Evolutionary conservation across 2,329 filamentous ascomycete species (phyloP).

Genomic region (Fusarium zealandicum): DNA sequence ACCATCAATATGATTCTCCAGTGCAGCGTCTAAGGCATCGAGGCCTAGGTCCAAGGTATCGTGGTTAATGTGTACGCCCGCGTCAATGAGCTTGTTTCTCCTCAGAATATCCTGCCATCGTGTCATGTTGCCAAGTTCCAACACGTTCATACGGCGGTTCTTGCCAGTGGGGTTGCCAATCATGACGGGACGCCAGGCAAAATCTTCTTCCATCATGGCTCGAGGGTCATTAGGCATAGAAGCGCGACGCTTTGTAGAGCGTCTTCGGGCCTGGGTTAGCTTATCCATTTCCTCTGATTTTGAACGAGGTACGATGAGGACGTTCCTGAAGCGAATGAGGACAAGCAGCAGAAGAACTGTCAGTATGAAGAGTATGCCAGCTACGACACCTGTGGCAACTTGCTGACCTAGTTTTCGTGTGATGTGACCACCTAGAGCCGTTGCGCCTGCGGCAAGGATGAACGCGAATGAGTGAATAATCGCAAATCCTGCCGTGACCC

Average conservation of each 20-base stretch:
- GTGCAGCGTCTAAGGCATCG: constrained; percentile 48
- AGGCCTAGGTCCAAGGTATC: constrained; percentile 47
- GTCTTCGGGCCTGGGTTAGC: constrained; percentile 57
- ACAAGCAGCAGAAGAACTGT: constrained; percentile 69
- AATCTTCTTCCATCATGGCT: constrained; percentile 57
- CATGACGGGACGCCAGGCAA: constrained; percentile 73
- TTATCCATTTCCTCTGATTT: constrained; percentile 62
- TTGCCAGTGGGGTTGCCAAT: constrained; percentile 75
- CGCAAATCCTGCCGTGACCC: constrained; percentile 75
- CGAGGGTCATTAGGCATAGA: constrained; percentile 50
- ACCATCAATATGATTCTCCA: constrained; percentile 49
- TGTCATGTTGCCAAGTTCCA: constrained; percentile 73
- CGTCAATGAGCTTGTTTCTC: constrained; percentile 65
- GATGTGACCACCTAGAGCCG: constrained; percentile 71
- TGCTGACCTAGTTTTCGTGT: constrained; percentile 72
- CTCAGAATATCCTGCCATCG: constrained; percentile 76
- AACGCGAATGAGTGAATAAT: constrained; percentile 75
- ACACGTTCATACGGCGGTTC: constrained; percentile 71
- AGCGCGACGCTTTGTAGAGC: constrained; percentile 55
- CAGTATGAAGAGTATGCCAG: constrained; percentile 69
- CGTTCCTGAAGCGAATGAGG: constrained; percentile 69
- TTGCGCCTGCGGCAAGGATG: constrained; percentile 71
- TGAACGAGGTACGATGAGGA: constrained; percentile 73
- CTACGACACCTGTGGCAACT: constrained; percentile 71
- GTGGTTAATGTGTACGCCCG: constrained; percentile 47